Conservation (phyloP, 352 stramenopile species). For the Sclerospora graminicola region DNA sequence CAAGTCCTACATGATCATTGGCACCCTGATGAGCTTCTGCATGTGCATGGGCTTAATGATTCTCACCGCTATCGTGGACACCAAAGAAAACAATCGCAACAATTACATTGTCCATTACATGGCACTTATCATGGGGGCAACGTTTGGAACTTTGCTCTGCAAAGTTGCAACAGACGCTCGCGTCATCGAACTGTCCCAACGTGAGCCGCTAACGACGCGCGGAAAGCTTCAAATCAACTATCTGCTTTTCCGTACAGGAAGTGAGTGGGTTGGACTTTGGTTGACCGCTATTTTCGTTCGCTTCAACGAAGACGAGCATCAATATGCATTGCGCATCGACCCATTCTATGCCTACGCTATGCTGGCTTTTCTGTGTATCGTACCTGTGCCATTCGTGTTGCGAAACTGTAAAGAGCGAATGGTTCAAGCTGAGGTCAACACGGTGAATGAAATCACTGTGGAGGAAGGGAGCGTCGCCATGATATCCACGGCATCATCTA, state of each 20-base stretch:
- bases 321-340: slow-evolving; percentile 41
- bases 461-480: slow-evolving; percentile 23
- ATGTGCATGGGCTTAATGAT: slow-evolving; percentile 44
- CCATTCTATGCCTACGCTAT: slow-evolving; percentile 39
- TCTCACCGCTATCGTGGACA: slow-evolving; percentile 33
- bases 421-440: slow-evolving; percentile 22
- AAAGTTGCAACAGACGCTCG: slow-evolving; percentile 80
- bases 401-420: slow-evolving; percentile 49
- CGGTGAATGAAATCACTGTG: slow-evolving; percentile 12
- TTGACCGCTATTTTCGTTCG: slow-evolving; percentile 32
- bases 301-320: slow-evolving; percentile 29
- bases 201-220: slow-evolving; percentile 53
- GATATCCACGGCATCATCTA: slow-evolving; percentile 6
- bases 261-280: slow-evolving; percentile 45
- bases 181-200: slow-evolving; percentile 72
- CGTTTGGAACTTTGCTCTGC: slow-evolving; percentile 71
- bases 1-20: slow-evolving; percentile 88
- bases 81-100: slow-evolving; percentile 17
- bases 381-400: slow-evolving; percentile 52
- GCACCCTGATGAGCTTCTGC: slow-evolving; percentile 42
- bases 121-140: slow-evolving; percentile 66
- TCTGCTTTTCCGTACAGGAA: slow-evolving; percentile 41
- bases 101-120: slow-evolving; percentile 41
- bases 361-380: slow-evolving; percentile 38
- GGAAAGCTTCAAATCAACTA: slow-evolving; percentile 75